Evolutionary conservation across 2,329 filamentous ascomycete species (phyloP), one percentile per base, ranked within the genome.

Genomic region (Cladosporium sp.): DNA sequence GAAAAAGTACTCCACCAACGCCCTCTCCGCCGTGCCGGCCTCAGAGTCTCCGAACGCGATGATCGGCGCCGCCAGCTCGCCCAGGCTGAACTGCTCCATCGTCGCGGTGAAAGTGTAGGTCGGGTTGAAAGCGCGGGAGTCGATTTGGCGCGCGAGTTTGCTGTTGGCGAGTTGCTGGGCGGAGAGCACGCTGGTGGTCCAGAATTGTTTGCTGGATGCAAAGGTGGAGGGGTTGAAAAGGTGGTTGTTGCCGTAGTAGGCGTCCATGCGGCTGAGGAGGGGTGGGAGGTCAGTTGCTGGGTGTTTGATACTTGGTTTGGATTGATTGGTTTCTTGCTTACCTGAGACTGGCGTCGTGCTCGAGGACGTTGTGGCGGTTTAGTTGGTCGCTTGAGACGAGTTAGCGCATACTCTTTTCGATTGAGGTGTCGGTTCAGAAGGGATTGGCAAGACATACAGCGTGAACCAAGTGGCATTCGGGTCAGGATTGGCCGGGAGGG

Each of bases 151-250:
- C 1, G 76, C 79, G 0, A 83, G 59, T 65, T 83, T 82, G 69
- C 78, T 78, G 66, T 82, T 81, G 65, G 83, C 83, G 2, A 82
- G 72, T 74, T 80, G 79, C 3, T 79, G 65, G 1, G 80, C 72
- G 26, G 78, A 74, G 34, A 86, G 71, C 21, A 76, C 73, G 3
- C 78, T 72, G 0, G 65, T 75, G 0, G 79, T 83, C 82, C 83
- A 87, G 74, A 81, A 86, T 4, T 70, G 66, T 47, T 70, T 76
- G 0, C 80, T 80, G 65, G 80, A 73, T 61, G 82, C 79, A 72
- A 86, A 87, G 68, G 85, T 72, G 2, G 78, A 80, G 62, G 81
- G 75, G 74, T 87, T 85, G 77, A 87, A 87, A 65, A 80, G 65
- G 69, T 83, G 79, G 69, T 83, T 82, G 73, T 83, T 81, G 26